These are phyloP conservation scores for Ogataea ramenticola DNA, from an alignment of 805 yeast species.

Conservation along the genomic window DNA sequence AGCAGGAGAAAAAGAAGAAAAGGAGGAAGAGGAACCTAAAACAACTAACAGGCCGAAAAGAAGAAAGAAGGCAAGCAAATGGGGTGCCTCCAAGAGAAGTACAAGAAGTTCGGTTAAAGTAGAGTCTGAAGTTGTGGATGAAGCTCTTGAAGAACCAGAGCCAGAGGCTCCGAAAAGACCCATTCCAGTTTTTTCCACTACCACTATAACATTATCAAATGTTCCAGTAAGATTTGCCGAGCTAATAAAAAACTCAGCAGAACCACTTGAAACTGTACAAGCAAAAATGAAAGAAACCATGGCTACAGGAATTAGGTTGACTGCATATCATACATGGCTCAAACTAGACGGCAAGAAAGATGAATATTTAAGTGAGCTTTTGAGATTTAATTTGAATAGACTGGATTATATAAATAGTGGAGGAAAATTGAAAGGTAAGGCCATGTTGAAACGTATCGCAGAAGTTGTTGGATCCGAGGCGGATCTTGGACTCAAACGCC, in stretches of 20 bases:
- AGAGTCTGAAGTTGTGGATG: conserved; percentile 10
- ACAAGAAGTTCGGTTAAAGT: conserved; percentile 15
- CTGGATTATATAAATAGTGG: conserved; percentile 28
- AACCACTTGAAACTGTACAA: conserved; percentile 47
- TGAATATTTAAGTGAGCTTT: conserved; percentile 54
- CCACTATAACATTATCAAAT: conserved; percentile 58
- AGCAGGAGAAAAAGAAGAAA: conserved; percentile 19
- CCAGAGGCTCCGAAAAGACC: conserved; percentile 31
- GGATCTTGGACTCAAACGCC: background rate
- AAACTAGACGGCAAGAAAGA: conserved; percentile 73
- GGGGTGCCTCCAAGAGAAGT: conserved; percentile 22
- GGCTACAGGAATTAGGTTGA: conserved; percentile 49
- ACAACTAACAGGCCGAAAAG: conserved; percentile 10
- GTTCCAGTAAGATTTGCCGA: conserved; percentile 62
- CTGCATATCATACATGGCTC: conserved; percentile 71
- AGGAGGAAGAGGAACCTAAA: conserved; percentile 16
- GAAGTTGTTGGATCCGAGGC: conserved; percentile 19
- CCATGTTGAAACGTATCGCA: conserved; percentile 24
- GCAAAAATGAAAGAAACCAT: conserved; percentile 55
- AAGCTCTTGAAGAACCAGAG: conserved; percentile 13
- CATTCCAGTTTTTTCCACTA: conserved; percentile 44
- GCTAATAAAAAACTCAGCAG: conserved; percentile 59
- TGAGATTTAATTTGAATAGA: conserved; percentile 47
- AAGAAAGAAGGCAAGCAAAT: conserved; percentile 19
- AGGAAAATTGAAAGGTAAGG: conserved; percentile 26